Base-by-base conservation (phyloP, 495 filamentous ascomycete genomes). In the Durotheca rogersii region DNA sequence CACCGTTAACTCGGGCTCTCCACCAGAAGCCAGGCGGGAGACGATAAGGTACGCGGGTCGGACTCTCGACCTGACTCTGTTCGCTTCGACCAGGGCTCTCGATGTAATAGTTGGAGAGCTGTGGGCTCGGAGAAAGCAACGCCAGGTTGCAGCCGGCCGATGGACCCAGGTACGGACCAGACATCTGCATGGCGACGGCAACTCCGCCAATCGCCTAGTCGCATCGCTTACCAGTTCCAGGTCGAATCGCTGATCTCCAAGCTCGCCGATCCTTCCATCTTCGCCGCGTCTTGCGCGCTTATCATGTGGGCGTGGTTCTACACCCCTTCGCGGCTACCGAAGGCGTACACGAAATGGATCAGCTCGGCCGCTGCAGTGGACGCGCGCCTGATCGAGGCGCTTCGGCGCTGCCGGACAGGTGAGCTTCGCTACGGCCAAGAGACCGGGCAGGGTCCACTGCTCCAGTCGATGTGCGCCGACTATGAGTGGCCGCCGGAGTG, bases 271-370 rank as follows among this genome's bases (percentile, higher is more conserved):
- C 79, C 88, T n/a, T 69, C 77, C 7, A 62, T 92, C 4, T 96
- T 96, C 63, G 82, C 88, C 14, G 58, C 78, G 43, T 91, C 86
- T 54, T 81, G 82, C 35, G 86, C 82, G n/a, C 68, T 89, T 2
- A 83, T 96, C 38, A 96, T 95, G 89, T 90, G 88, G 85, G 79
- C 87, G 14, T 95, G 87, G 87, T 84, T 95, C 59, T 95, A 92
- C 72, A 55, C 64, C 2, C 88, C 88, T 0, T 71, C 78, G 30
- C 76, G 81, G 38, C 71, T 95, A 4, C 89, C 89, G 7, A 77
- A 66, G 25, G 76, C 85, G 18, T 96, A 96, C 69, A 87, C 82
- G 51, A 86, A 86, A 66, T 95, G 90, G 89, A 94, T 96, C 56
- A 78, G 76, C 32, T 79, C 81, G 16, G 86, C 85, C 14, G 89